Percentiles rank a stretch among this genome's conserved stretches.
phyloP scores from a whole-genome alignment of 345 rosid genomes.

The Citrus cavaleriei region DNA sequence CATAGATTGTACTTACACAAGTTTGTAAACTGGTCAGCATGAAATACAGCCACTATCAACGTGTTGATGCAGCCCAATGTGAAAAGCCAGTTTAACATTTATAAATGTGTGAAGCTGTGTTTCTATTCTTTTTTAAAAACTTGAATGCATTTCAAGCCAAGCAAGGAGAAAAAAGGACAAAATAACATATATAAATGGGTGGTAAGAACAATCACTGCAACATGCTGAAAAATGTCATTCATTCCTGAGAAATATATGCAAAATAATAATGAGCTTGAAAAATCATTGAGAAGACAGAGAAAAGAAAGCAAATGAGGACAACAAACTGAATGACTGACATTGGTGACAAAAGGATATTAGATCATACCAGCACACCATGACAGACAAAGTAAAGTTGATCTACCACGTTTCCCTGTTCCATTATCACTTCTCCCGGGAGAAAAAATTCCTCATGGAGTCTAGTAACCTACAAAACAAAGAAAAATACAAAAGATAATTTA shows the following conservation, averaged over 20 bases:
- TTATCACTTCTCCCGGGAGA: constrained; percentile 93
- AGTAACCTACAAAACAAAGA: constrained; percentile 43
- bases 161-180: background rate
- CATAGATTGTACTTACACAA: background rate
- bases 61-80: background rate
- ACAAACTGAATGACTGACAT: background rate
- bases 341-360: background rate
- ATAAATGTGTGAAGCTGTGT: background rate
- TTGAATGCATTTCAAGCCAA: background rate
- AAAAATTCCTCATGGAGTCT: constrained; percentile 94
- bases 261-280: background rate
- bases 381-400: constrained; percentile 95
- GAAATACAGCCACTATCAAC: background rate
- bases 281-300: background rate
- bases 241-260: background rate
- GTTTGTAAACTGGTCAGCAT: background rate
- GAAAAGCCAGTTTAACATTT: background rate
- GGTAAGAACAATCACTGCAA: background rate
- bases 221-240: background rate
- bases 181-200: background rate
- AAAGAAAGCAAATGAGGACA: background rate
- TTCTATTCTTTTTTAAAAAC: background rate
- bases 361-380: constrained; percentile 75
- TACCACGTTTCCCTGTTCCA: constrained; percentile 85
- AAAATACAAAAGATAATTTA: background rate